These are phyloP conservation scores for Linum tenue DNA, from an alignment of 345 rosid genomes.

Conservation along the genomic window DNA sequence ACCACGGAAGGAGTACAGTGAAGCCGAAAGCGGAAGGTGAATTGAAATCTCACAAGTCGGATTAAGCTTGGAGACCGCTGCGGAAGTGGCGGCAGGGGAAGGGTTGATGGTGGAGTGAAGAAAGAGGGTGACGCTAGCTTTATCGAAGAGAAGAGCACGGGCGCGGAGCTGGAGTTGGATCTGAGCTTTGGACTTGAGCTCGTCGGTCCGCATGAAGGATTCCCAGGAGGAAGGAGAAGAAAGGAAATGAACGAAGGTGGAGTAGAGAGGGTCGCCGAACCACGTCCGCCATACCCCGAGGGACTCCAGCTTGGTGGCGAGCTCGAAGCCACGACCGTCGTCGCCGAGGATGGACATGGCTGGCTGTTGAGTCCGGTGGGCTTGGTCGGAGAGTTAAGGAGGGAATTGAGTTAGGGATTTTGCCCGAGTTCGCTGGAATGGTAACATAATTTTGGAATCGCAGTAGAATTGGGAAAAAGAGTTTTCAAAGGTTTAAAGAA, in stretches of 20 bases:
- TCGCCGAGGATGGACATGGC: constrained; percentile 79
- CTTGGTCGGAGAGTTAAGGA: too few relatives aligned
- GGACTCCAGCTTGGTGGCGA: constrained; percentile 64
- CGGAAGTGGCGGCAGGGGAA: constrained; percentile 21
- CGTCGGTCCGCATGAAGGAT: constrained; percentile 65
- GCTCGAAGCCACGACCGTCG: constrained; percentile 80
- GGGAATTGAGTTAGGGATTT: too few relatives aligned
- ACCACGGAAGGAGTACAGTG: too few relatives aligned
- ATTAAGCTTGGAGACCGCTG: constrained; percentile 58
- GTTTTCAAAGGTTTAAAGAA: too few relatives aligned
- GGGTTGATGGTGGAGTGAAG: constrained; percentile 30
- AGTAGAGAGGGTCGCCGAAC: constrained; percentile 69
- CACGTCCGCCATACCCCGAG: constrained; percentile 74
- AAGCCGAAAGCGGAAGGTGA: not conserved
- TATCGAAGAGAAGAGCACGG: constrained; percentile 84
- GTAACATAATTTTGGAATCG: too few relatives aligned
- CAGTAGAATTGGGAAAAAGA: too few relatives aligned
- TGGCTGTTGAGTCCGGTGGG: too few relatives aligned
- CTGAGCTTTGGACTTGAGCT: constrained; percentile 61
- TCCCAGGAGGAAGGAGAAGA: constrained; percentile 74
- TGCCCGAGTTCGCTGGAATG: too few relatives aligned
- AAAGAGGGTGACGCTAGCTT: constrained; percentile 66
- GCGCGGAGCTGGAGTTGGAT: constrained; percentile 82
- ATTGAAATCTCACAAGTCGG: constrained; percentile 39
- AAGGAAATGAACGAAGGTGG: constrained; percentile 41